phyloP scores from a whole-genome alignment of 2,329 filamentous ascomycete genomes.

The Diaporthe velutina region DNA sequence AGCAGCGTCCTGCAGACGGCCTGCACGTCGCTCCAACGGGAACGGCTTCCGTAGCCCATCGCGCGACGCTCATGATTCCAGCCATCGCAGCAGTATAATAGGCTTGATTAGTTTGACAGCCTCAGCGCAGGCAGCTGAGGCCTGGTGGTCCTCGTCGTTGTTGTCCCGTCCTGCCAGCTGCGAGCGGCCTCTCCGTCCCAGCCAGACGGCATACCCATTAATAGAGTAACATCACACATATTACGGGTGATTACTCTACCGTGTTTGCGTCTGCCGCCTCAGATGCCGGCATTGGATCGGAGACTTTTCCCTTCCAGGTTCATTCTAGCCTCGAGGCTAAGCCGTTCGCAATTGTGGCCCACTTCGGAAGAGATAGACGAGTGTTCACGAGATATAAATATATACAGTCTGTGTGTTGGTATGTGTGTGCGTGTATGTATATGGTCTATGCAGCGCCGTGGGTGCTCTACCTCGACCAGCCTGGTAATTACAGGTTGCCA shows the following conservation, averaged over 20 bases:
- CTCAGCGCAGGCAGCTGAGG: background rate
- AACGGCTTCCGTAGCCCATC: background rate
- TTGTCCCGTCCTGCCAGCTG: background rate
- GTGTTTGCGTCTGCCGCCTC: constrained; percentile 24
- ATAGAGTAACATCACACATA: constrained; percentile 6
- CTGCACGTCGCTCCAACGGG: constrained; percentile 30
- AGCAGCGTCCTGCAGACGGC: constrained; percentile 30
- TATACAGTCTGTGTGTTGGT: background rate
- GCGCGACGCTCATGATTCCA: background rate
- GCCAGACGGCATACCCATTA: background rate
- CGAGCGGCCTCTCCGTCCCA: background rate
- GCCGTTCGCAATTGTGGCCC: constrained; percentile 24
- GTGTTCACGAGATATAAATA: constrained; percentile 4
- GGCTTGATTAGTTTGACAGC: background rate
- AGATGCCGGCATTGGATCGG: constrained; percentile 27
- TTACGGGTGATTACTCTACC: constrained; percentile 12
- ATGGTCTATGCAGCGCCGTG: background rate
- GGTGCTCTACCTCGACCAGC: background rate
- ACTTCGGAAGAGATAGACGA: constrained; percentile 16
- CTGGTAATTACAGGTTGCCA: background rate
- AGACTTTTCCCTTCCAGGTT: constrained; percentile 13
- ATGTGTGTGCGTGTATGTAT: background rate
- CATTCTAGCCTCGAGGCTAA: constrained; percentile 25
- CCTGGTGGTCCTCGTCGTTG: background rate
- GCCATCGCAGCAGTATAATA: background rate